Evolutionary conservation across 1,139 yeast genomes (phyloP), one percentile per base, ranked within the genome.

Genomic region (Geotrichum siamense): DNA sequence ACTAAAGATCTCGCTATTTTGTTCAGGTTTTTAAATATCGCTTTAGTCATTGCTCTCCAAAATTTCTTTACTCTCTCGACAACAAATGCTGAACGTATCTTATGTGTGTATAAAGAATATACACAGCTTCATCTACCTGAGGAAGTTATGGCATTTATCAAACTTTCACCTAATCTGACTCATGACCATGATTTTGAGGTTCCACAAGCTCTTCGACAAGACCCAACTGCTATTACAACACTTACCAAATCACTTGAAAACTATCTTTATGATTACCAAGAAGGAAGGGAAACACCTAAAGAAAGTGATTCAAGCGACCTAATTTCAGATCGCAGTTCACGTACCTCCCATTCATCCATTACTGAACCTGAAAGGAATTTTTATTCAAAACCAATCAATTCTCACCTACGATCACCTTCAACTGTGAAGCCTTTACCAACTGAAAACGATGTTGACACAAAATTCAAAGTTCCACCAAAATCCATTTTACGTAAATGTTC

Each of bases 61-160:
- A 53, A 51, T 46, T 55, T 55, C 38, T 54, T 51, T 38, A 47
- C 51, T 6, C 51, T 56, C 19, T 48, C 53, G 3, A 42, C 56
- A 8, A 46, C 52, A 6, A 57, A 55, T 35, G 57, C 59, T 12
- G 58, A 55, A 41, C 41, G 56, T 19, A 54, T 58, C 12, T 48
- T 56, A 21, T 55, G 51, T 37, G 47, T 55, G 8, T 55, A 54
- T 41, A 56, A 56, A 41, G 59, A 56, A 37, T 55, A 53, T 44
- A 55, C 57, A 15, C 59, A 55, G 45, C 49, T 55, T n/a, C 53
- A 54, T 28, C 45, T 55, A 8, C 43, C 54, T 17, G 55, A 53
- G 2, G 59, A 56, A 15, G 57, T 55, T 12, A 26, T 40, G 22
- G 28, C 38, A 2, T 56, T 52, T 35, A 49, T 50, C 22, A 43